phyloP scores from a whole-genome alignment of 148 eudicot genomes.

The Rhododendron henanense region DNA sequence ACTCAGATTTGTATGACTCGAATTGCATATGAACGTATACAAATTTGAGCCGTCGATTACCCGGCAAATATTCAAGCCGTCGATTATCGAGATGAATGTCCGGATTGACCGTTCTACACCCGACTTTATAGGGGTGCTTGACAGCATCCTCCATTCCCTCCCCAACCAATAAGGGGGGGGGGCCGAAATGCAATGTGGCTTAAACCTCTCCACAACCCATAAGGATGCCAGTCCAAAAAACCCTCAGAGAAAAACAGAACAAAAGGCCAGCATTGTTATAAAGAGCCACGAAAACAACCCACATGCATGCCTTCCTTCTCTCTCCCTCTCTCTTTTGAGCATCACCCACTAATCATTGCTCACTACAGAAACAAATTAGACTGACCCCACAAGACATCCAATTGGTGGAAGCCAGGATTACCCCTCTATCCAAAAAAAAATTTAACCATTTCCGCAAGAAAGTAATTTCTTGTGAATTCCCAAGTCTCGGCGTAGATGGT shows the following conservation, averaged over 20 bases:
- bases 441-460: background rate
- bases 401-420: background rate
- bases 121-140: too few species aligned
- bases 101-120: too few species aligned
- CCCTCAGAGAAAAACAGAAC: constrained; percentile 15
- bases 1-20: too few species aligned
- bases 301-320: background rate
- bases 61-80: too few species aligned
- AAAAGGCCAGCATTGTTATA: constrained; percentile 12
- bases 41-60: too few species aligned
- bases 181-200: constrained; percentile 24
- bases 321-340: background rate
- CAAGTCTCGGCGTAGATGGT: background rate
- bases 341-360: constrained; percentile 20
- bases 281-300: constrained; percentile 31
- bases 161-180: background rate
- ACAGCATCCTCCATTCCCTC: too few species aligned
- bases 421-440: background rate
- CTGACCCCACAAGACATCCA: background rate
- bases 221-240: background rate
- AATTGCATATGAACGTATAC: too few species aligned
- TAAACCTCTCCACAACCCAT: constrained; percentile 28
- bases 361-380: constrained; percentile 16
- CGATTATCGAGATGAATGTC: too few species aligned
- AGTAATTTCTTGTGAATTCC: too few species aligned